Base-by-base conservation (phyloP, 768 basidiomycete genomes). In the Leccinum incarnatum region DNA sequence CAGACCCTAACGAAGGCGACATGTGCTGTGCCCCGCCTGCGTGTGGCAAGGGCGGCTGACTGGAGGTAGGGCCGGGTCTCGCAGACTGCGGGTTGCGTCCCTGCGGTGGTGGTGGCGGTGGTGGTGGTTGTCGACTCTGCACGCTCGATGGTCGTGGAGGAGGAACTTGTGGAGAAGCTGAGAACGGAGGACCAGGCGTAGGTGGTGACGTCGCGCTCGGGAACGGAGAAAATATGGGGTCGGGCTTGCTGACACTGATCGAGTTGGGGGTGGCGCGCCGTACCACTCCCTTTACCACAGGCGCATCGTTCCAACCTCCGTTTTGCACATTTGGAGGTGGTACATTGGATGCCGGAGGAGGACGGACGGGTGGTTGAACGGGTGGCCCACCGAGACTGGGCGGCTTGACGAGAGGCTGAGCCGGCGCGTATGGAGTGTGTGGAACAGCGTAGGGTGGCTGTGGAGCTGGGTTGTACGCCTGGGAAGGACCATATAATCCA, bases 271-370 rank as follows among this genome's bases (percentile, higher is more conserved):
- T 34, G 15, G 50, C 77, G 25, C 87, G 85, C 45, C 80, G 72
- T 17, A 81, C 71, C 9, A 76, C 69, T 27, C 50, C 50, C 15
- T 77, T 63, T 12, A 77, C 69, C 4, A 46, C 19, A 0, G 93
- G 94, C 0, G 93, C 86, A 72, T 98, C 95, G 66, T 98, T 98
- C 94, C 95, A 98, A 0, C 93, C 93, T 15, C 87, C 83, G 29
- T 86, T 86, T 52, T 88, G 89, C 29, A 77, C 76, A 46, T 86
- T 83, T 30, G 85, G 86, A 4, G 85, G 82, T 1, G 88, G 83
- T 1, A 83, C 79, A 51, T 76, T 74, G 6, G 79, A 69, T 7
- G 72, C 65, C 1, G 69, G 63, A 34, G 70, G 81, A 46, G 70
- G 82, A 46, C 83, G 79, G 2, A 80, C 80, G 10, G 81, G 81